Evolutionary conservation across 129 eudicot species (phyloP), one percentile per base, ranked within the genome.

Genomic region (Lactuca saligna): DNA sequence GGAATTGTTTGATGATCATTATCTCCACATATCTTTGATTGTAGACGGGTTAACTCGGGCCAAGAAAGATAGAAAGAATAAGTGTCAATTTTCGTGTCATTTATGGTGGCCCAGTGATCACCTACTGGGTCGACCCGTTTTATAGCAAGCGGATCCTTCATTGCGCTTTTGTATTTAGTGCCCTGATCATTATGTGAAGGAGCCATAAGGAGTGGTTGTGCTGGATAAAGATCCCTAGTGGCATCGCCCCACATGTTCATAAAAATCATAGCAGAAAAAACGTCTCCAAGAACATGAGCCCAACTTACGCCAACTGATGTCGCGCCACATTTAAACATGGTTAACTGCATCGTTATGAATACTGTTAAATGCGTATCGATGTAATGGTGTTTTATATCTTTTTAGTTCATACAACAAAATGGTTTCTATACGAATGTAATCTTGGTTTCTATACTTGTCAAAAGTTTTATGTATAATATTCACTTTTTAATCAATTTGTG

Each of bases 271-370:
- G 79, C 85, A 3, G 86, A 83, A 57, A 83, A 85, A 29, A 71
- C 81, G 74, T 91, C 97, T 11, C 97, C 97, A 6, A 91, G 85
- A 5, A 87, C 81, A 73, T 91, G 97, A 54, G 97, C 83, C 91
- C 89, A 85, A 13, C 92, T 87, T 17, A 91, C 34, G 17, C 97
- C 95, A 62, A 91, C 57, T 4, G 95, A 51, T 6, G 75, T 53
- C 20, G 88, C 97, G 37, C 95, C 97, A 58, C 97, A 87, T 73
- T 72, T 82, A 63, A 91, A 84, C 42, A 54, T 82, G 1, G 97
- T 91, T 62, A 82, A 20, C 97, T 91, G 88, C 41, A 82, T 34
- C 49, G 38, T 57, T 16, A 57, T 57, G 15, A 56, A 12, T 41
- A 29, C 13, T 17, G 61, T 71, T 60, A 42, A 42, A 42, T 7